Conservation (phyloP, 225 moss, liverwort and hornwort genomes). For the Pleurozium schreberi region DNA sequence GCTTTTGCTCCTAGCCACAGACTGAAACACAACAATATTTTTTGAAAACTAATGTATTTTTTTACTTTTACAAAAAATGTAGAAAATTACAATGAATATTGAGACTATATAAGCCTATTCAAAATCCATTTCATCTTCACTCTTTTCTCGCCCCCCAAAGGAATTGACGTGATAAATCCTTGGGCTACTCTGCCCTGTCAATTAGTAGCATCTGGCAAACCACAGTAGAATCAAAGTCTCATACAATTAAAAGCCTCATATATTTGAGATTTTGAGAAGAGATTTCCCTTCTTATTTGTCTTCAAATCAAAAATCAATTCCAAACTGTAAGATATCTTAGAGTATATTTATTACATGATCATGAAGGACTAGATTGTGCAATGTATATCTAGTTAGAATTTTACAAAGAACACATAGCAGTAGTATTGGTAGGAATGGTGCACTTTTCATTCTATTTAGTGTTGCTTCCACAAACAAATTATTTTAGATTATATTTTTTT, state of each 20-base stretch:
- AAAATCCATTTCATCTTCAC: background rate
- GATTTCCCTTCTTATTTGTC: background rate
- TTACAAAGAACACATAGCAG: background rate
- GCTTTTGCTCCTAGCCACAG: no score
- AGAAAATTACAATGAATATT: background rate
- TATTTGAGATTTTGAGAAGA: background rate
- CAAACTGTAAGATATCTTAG: fast-evolving
- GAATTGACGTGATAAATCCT: no score
- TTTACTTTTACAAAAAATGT: background rate
- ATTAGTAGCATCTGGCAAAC: no score
- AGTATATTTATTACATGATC: background rate
- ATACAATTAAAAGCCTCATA: background rate
- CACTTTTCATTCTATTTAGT: background rate
- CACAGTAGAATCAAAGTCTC: no score
- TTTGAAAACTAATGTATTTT: no score
- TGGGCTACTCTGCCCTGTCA: no score
- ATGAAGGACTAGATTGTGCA: background rate
- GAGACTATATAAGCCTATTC: background rate
- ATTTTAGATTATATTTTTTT: background rate
- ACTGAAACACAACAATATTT: background rate
- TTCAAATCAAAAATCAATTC: background rate
- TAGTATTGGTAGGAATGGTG: background rate
- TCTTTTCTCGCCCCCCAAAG: no score
- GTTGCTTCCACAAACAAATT: background rate
- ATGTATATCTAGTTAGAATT: background rate